These are phyloP conservation scores for Phytomonas serpens DNA, from an alignment of 208 protist genomes.

Conservation along the genomic window DNA sequence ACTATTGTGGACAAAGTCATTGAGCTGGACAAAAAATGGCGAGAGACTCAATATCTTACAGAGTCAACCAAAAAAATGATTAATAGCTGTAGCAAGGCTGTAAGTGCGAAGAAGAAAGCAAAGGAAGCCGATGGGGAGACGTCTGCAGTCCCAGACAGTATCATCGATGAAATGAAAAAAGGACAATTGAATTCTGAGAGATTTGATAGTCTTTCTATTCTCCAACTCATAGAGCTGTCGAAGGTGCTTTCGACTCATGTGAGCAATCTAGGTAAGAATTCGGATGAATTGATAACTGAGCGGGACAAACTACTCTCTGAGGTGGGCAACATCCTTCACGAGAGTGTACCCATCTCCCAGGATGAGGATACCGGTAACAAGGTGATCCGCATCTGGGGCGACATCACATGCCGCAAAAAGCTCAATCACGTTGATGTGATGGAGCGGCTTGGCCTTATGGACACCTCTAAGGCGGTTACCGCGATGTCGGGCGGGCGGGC, in stretches of 20 bases:
- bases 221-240: constrained; percentile 88
- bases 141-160: constrained; percentile 43
- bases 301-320: constrained; percentile 72
- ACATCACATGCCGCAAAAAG: constrained; percentile 58
- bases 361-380: constrained; percentile 94
- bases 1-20: constrained; percentile 90
- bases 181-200: constrained; percentile 47
- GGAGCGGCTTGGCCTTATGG: constrained; percentile 87
- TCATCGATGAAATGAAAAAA: constrained; percentile 42
- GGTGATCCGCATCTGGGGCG: constrained; percentile 80
- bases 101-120: constrained; percentile 89
- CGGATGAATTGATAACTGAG: constrained; percentile 41
- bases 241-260: constrained; percentile 63
- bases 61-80: constrained; percentile 87
- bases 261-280: constrained; percentile 47
- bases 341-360: constrained; percentile 89
- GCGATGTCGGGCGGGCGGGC: constrained; percentile 94
- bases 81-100: constrained; percentile 85
- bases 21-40: constrained; percentile 89
- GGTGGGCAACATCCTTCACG: constrained; percentile 97
- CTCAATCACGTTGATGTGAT: constrained; percentile 93
- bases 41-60: constrained; percentile 65
- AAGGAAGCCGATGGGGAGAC: constrained; percentile 84
- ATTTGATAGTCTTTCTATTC: constrained; percentile 60
- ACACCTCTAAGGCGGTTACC: constrained; percentile 67